Evolutionary conservation across 163 green algal genomes (phyloP).

Genomic region (Scenedesmus sp.): DNA sequence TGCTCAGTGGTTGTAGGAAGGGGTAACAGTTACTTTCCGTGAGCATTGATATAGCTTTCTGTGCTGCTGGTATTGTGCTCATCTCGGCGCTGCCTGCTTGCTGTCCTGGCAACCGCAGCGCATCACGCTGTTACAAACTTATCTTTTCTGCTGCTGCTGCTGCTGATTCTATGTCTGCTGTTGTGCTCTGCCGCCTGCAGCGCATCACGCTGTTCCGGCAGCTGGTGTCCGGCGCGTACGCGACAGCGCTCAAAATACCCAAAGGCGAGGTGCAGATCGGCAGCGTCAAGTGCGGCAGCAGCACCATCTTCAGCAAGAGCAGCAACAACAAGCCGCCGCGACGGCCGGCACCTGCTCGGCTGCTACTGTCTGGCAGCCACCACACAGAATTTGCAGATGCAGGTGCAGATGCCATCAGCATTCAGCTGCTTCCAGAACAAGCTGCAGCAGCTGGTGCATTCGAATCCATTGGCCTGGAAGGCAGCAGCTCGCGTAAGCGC

Average conservation of each 20-base stretch:
- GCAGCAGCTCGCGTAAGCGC: neutral
- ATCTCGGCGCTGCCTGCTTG: too few species aligned
- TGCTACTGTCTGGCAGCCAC: neutral
- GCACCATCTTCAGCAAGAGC: neutral
- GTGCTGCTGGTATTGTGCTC: too few species aligned
- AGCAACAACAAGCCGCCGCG: neutral
- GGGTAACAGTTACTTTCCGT: too few species aligned
- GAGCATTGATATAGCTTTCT: too few species aligned
- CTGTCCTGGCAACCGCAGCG: too few species aligned
- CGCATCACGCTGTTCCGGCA: neutral
- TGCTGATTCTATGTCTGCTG: neutral
- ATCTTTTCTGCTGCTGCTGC: too few species aligned
- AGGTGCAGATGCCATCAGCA: neutral
- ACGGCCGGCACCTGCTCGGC: neutral
- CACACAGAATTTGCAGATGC: neutral
- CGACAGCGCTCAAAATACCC: neutral
- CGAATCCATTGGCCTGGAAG: neutral
- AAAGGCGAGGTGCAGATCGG: neutral
- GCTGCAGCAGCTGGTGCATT: neutral
- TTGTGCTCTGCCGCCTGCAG: neutral
- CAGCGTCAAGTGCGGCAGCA: neutral
- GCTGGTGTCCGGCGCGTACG: neutral
- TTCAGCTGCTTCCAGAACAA: neutral
- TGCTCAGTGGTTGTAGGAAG: too few species aligned
- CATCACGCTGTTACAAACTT: too few species aligned